Evolutionary conservation across 257 asterid species (phyloP), one percentile per base, ranked within the genome.

Genomic region (Craterostigma plantagineum): DNA sequence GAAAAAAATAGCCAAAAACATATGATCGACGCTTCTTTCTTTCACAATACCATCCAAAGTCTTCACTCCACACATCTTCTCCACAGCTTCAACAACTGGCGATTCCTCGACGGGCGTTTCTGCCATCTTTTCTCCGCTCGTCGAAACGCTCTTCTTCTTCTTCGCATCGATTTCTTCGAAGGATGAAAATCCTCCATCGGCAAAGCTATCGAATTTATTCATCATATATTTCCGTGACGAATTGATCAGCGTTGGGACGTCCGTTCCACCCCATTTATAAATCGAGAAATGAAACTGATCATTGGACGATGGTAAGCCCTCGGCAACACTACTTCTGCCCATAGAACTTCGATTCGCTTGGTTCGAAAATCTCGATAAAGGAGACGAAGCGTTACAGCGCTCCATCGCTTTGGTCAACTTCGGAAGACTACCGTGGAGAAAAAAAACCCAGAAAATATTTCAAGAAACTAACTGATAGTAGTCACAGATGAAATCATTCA

Each of bases 221-320:
- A 48, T n/a, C n/a, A n/a, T n/a, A 13, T 55, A 58, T 50, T 56
- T 53, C 39, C 57, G 51, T 38, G 16, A 7, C 33, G 10, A 11
- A 2, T 23, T 23, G 30, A 57, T 60, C 42, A 74, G 54, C 54
- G 70, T 52, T 11, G 92, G 86, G 33, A 70, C 71, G 48, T 73
- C 95, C 38, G 50, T 55, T 35, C 77, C 92, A 14, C 79, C 81
- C 98, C 95, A 87, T 60, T 76, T 82, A 61, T 82, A 83, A 46
- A 87, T 79, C 10, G 98, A 87, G 73, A 82, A 87, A 54, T 87
- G 98, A 50, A 87, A 87, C 50, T 62, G 72, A 50, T 59, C 50
- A 23, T 46, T 67, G 34, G 13, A 42, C 15, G 14, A 18, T 30
- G 61, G 27, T 7, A 58, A 62, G 42, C 66, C 71, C 43, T 59